Evolutionary conservation across 768 basidiomycete genomes (phyloP), one percentile per base, ranked within the genome.

Genomic region (Symmetrospora coprosmae): DNA sequence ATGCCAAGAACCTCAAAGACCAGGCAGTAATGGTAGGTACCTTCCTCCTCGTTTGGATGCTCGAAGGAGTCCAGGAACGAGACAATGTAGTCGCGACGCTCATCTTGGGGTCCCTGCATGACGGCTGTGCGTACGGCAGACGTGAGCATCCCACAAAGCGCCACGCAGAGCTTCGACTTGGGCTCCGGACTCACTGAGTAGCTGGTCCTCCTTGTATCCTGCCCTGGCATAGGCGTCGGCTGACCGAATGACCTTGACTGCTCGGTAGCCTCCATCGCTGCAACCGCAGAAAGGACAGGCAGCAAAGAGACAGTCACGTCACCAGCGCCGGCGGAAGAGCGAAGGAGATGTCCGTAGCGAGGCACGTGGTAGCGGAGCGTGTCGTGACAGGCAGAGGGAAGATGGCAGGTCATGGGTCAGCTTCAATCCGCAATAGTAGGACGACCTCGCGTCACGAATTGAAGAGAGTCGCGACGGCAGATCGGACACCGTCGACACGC

Each of bases 101-200:
- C 55, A 21, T 58, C 55, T 25, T 21, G n/a, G 4, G 55, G 55
- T n/a, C 55, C 55, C 25, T 58, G 41, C 3, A 58, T 43, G 21
- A 58, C 55, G 23, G 55, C 55, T 58, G 51, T 25, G 11, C 33
- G 40, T 41, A 8, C 4, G 14, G 3, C 5, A n/a, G 31, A 38
- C 37, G 25, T 25, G 6, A 38, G 4, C 8, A 34, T 16, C 40
- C 4, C 8, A 14, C 5, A 39, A 9, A 27, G 17, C 9, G 45
- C 9, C 16, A 30, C 39, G 27, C 13, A 40, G 30, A 53, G 37
- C 25, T 13, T 5, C 21, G 13, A 19, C 11, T n/a, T n/a, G n/a
- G n/a, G n/a, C n/a, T n/a, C n/a, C n/a, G 39, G n/a, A 46, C 55
- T 33, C 55, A 58, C 55, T 58, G 38, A 58, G 41, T 43, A 58